A percentile compares a stretch with the other conserved stretches of the same genome.
Conservation (phyloP, 148 eudicot genomes). For the Fagopyrum esculentum region DNA sequence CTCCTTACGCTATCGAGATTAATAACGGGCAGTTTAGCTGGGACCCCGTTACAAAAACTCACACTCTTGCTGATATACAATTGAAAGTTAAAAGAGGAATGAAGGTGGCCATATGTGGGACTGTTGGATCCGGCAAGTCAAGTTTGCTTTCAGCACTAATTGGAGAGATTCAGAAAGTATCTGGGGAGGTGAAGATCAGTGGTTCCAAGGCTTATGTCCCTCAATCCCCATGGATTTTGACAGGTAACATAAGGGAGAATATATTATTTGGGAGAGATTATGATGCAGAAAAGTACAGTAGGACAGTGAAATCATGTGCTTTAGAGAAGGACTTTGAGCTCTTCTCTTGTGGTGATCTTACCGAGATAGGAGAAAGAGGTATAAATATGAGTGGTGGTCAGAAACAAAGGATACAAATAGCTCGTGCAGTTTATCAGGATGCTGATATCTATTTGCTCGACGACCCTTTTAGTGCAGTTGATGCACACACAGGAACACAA, state of each 20-base stretch:
- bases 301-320: conserved; percentile 76
- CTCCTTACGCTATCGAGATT: conserved; percentile 49
- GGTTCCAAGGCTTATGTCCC: conserved; percentile 97
- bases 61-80: conserved; percentile 56
- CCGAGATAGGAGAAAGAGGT: conserved; percentile 96
- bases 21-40: conserved; percentile 59
- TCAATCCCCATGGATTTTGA: conserved; percentile 90
- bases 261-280: conserved; percentile 77
- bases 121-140: conserved; percentile 96
- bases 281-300: conserved; percentile 51
- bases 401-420: conserved; percentile 97
- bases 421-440: conserved; percentile 92
- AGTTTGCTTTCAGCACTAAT: conserved; percentile 78
- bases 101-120: conserved; percentile 97
- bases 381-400: conserved; percentile 99
- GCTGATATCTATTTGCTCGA: conserved; percentile 93
- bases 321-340: conserved; percentile 86
- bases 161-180: conserved; percentile 71
- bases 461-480: conserved; percentile 98
- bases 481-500: conserved; percentile 93
- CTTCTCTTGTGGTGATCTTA: conserved; percentile 72
- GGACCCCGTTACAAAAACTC: conserved; percentile 41
- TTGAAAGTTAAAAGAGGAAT: conserved; percentile 60
- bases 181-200: conserved; percentile 63
- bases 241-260: conserved; percentile 83